These are phyloP conservation scores for Microdochium trichocladiopsis DNA, from an alignment of 2,329 filamentous ascomycete genomes.

Conservation along the genomic window DNA sequence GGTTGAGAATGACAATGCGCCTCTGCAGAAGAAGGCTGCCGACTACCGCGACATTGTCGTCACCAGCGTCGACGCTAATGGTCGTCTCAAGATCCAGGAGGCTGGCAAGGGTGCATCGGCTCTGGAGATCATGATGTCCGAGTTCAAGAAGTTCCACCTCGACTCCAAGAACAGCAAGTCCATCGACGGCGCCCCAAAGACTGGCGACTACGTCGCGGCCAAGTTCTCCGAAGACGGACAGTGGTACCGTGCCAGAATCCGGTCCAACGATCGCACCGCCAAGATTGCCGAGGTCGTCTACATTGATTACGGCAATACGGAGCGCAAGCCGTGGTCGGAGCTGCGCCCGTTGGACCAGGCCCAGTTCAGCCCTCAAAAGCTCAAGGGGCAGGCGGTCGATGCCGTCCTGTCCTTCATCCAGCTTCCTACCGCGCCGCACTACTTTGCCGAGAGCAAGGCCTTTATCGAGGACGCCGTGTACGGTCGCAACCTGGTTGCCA, in stretches of 20 bases:
- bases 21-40: conserved; percentile 56
- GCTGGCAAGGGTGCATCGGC: conserved; percentile 80
- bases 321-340: conserved; percentile 77
- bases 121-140: conserved; percentile 79
- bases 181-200: conserved; percentile 72
- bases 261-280: conserved; percentile 84
- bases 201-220: conserved; percentile 85
- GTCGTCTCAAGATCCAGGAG: conserved; percentile 84
- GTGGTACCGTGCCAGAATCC: conserved; percentile 91
- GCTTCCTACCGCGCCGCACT: conserved; percentile 75
- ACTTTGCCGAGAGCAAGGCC: conserved; percentile 70
- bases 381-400: conserved; percentile 82
- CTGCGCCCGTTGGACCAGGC: conserved; percentile 74
- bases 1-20: conserved; percentile 41
- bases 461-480: conserved; percentile 71
- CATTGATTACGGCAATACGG: conserved; percentile 93
- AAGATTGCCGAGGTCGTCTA: conserved; percentile 89
- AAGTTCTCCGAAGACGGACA: conserved; percentile 83
- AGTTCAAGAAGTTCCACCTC: conserved; percentile 86
- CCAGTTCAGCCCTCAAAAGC: conserved; percentile 73
- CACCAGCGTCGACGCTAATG: conserved; percentile 79
- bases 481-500: conserved; percentile 74
- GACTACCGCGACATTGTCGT: conserved; percentile 94
- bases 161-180: conserved; percentile 73
- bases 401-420: conserved; percentile 85